These are phyloP conservation scores for Trametes polyzona DNA, from an alignment of 1,284 basidiomycete species.

Conservation along the genomic window DNA sequence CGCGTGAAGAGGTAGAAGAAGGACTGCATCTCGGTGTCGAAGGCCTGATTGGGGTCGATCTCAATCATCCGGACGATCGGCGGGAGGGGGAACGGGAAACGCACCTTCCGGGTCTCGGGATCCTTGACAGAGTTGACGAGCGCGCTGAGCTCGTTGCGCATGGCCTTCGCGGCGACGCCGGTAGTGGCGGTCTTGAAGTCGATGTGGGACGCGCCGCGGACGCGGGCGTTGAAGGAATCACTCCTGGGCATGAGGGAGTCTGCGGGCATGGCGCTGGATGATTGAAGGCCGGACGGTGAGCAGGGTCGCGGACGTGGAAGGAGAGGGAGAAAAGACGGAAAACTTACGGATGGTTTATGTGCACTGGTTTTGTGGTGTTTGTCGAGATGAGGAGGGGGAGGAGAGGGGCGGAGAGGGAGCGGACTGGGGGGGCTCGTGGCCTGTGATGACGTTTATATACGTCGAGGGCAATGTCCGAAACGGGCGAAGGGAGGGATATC, in stretches of 20 bases:
- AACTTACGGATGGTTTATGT: slow-evolving; percentile 51
- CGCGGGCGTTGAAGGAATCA: slow-evolving; percentile 67
- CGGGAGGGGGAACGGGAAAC: slow-evolving; percentile 25
- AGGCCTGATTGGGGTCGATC: slow-evolving; percentile 63
- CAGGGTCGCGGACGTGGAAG: slow-evolving; percentile 15
- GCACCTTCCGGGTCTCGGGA: slow-evolving; percentile 80
- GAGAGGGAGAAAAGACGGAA: slow-evolving; percentile 7
- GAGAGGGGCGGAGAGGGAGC: slow-evolving; percentile 52
- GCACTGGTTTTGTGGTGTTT: slow-evolving; percentile 61
- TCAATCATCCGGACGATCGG: slow-evolving; percentile 18
- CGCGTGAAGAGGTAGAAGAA: slow-evolving; percentile 99
- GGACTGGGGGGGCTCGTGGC: slow-evolving; percentile 47
- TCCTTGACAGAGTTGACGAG: slow-evolving; percentile 88
- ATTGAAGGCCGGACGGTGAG: slow-evolving; percentile 1
- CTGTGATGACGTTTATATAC: slow-evolving; percentile 61
- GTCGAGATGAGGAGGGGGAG: slow-evolving; percentile 67
- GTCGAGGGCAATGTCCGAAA: slow-evolving; percentile 36
- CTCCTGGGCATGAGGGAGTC: slow-evolving; percentile 60
- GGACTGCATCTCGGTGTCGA: slow-evolving; percentile 98
- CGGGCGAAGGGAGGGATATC: slow-evolving; percentile 23
- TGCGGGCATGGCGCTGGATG: slow-evolving; percentile 44
- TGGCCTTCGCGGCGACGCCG: slow-evolving; percentile 95
- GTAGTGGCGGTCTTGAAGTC: slow-evolving; percentile 99
- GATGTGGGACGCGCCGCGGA: slow-evolving; percentile 71
- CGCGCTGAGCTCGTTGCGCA: slow-evolving; percentile 97